phyloP scores from a whole-genome alignment of 805 yeast genomes.

The Saccharomycopsis sp. region DNA sequence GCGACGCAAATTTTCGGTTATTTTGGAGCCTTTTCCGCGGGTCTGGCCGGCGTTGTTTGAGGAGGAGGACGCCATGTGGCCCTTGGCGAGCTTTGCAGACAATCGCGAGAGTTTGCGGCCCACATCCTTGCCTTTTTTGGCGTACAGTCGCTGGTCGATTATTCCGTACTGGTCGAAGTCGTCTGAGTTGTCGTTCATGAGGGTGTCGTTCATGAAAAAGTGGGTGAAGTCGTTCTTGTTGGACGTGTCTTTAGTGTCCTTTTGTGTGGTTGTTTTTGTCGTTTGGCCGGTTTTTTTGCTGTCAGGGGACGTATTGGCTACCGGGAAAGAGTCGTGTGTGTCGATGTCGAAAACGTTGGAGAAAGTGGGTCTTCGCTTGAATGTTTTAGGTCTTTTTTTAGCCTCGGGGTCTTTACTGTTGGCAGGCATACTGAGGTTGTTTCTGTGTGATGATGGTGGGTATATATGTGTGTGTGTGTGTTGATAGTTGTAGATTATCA shows the following conservation, averaged over 20 bases:
- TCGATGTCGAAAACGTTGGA: conserved; percentile 8
- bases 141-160: conserved; percentile 12
- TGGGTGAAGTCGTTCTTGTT: neutral
- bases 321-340: neutral
- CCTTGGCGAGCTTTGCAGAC: neutral
- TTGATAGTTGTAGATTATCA: too few species aligned
- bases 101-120: neutral
- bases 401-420: neutral
- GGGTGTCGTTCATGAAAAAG: neutral
- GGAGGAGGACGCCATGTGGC: neutral
- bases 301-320: neutral
- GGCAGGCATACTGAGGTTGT: conserved; percentile 1
- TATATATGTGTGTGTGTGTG: too few species aligned
- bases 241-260: neutral
- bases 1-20: neutral
- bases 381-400: neutral
- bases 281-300: neutral
- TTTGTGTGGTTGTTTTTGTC: neutral
- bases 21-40: neutral
- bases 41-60: neutral
- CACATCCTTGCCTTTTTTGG: neutral
- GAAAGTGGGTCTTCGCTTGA: conserved; percentile 10
- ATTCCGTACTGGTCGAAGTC: conserved; percentile 7
- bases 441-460: too few species aligned
- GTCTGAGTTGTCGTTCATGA: neutral